These are phyloP conservation scores for Gracilaria domingensis DNA, from an alignment of 23 red algal species.

Conservation along the genomic window DNA sequence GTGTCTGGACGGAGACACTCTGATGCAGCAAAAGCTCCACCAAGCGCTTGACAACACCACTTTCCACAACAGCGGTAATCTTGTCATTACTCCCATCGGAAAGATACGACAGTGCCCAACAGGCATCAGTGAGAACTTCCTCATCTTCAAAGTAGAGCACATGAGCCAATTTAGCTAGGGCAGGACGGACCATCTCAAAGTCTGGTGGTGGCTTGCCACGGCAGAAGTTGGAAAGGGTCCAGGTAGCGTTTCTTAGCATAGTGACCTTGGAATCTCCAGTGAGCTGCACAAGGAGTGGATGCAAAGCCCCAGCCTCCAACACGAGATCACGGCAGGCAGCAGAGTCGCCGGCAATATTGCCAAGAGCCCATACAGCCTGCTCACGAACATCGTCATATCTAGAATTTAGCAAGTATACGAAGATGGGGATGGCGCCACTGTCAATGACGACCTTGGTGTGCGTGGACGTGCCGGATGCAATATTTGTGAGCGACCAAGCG, in stretches of 20 bases:
- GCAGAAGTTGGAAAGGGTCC: conserved; percentile 96
- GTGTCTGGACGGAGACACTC: conserved; percentile 84
- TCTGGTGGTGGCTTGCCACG: conserved; percentile 90
- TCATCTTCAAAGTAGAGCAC: conserved; percentile 86
- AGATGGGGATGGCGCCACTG: conserved; percentile 84
- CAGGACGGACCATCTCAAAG: conserved; percentile 79
- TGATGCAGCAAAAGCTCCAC: conserved; percentile 89
- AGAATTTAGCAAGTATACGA: conserved; percentile 89
- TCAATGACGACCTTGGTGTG: conserved; percentile 95
- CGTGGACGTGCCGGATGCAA: conserved; percentile 88
- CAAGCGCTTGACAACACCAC: conserved; percentile 87
- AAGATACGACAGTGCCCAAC: conserved; percentile 94
- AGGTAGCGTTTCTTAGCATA: conserved; percentile 92
- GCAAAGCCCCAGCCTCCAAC: conserved; percentile 83
- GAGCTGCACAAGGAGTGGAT: conserved; percentile 83
- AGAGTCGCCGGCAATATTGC: conserved; percentile 97
- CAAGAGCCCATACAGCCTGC: conserved; percentile 97
- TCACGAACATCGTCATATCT: conserved; percentile 93
- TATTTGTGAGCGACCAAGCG: conserved; percentile 95
- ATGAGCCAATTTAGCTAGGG: conserved; percentile 82
- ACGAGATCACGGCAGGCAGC: conserved; percentile 89
- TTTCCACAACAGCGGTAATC: conserved; percentile 87
- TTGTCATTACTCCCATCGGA: conserved; percentile 85
- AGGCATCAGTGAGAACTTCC: conserved; percentile 94
- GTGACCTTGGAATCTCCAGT: conserved; percentile 73